Percentiles rank a stretch among this genome's conserved stretches.
These are phyloP conservation scores for Trichocladium uniseriatum DNA, from an alignment of 495 filamentous ascomycete species.

Conservation along the genomic window DNA sequence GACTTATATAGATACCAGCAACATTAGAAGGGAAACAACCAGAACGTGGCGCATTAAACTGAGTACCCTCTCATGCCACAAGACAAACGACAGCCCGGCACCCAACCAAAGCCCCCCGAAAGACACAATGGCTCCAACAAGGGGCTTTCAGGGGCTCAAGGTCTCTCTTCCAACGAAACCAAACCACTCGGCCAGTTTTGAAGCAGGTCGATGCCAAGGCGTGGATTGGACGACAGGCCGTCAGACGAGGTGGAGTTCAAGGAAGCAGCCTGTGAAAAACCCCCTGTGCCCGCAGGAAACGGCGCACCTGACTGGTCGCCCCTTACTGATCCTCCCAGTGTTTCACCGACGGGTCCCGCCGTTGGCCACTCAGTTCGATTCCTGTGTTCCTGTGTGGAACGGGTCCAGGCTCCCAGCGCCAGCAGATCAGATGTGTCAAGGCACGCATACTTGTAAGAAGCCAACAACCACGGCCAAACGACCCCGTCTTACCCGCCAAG, in stretches of 20 bases:
- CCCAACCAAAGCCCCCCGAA: not conserved
- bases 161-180: no score
- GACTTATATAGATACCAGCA: not conserved
- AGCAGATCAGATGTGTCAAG: not conserved
- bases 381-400: no score
- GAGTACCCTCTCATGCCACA: not conserved
- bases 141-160: no score
- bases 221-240: not conserved
- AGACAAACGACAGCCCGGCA: not conserved
- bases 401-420: not conserved
- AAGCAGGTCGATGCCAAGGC: constrained; percentile 2
- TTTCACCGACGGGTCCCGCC: not conserved
- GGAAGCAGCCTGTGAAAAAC: no score
- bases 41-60: no score
- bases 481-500: no score
- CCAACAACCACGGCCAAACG: not conserved
- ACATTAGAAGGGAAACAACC: not conserved
- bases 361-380: not conserved
- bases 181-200: not conserved
- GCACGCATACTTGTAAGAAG: not conserved
- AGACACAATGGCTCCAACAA: not conserved
- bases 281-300: not conserved
- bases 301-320: not conserved
- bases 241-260: no score
- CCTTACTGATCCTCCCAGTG: not conserved